phyloP scores from a whole-genome alignment of 768 basidiomycete genomes.

The Russula vinacea region DNA sequence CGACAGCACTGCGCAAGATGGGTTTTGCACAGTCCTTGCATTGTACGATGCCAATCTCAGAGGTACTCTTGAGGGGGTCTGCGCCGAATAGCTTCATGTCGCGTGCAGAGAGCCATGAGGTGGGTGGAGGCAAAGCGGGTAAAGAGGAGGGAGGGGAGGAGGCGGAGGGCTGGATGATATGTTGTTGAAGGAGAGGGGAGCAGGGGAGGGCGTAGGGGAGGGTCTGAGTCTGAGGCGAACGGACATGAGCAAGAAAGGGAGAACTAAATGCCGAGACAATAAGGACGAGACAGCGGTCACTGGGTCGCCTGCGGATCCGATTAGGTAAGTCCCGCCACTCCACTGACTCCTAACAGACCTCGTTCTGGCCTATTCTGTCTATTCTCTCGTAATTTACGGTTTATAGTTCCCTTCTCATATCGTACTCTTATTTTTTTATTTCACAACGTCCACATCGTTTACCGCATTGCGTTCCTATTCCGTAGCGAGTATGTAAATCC shows the following conservation, averaged over 20 bases:
- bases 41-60: slow-evolving; percentile 61
- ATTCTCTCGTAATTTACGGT: too few species aligned
- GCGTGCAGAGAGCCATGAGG: slow-evolving; percentile 77
- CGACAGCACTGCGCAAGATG: slow-evolving; percentile 67
- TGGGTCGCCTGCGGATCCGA: too few species aligned
- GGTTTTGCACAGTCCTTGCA: slow-evolving; percentile 84
- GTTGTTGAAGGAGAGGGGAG: slow-evolving; percentile 63
- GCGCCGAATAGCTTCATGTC: slow-evolving; percentile 89
- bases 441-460: too few species aligned
- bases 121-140: slow-evolving; percentile 57
- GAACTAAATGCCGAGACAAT: not conserved
- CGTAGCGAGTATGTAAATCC: too few species aligned
- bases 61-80: slow-evolving; percentile 55
- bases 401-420: too few species aligned
- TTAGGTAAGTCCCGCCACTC: not conserved
- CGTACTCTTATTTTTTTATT: too few species aligned
- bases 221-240: slow-evolving; percentile 47
- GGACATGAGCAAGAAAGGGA: not conserved
- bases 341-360: not conserved
- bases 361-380: not conserved
- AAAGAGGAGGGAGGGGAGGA: slow-evolving; percentile 35
- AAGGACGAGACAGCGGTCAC: too few species aligned
- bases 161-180: slow-evolving; percentile 37
- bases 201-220: slow-evolving; percentile 33
- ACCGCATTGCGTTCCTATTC: too few species aligned